phyloP scores from a whole-genome alignment of 1,284 basidiomycete genomes.

The Microbotryum saponariae region DNA sequence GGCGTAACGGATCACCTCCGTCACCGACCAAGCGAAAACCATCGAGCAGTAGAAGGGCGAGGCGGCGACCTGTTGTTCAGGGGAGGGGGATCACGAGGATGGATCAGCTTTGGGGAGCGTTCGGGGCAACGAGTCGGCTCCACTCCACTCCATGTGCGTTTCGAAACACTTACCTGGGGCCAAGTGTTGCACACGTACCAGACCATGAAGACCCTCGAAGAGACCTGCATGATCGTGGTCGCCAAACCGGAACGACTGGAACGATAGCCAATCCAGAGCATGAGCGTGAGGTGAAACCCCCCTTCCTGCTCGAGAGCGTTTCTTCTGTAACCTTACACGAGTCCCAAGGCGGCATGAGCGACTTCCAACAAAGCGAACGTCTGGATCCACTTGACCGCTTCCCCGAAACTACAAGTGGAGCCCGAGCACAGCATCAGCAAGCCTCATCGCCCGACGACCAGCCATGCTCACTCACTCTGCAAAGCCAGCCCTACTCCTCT shows the following conservation, averaged over 20 bases:
- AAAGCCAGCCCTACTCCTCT: constrained; percentile 51
- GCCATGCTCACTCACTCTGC: constrained; percentile 32
- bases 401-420: constrained; percentile 47
- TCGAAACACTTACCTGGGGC: constrained; percentile 39
- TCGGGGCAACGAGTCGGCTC: constrained; percentile 44
- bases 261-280: too few species aligned
- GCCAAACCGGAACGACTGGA: constrained; percentile 51
- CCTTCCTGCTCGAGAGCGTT: too few species aligned
- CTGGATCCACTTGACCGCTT: constrained; percentile 64
- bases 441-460: not conserved
- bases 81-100: not conserved
- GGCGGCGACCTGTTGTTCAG: constrained; percentile 51
- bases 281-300: not conserved
- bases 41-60: constrained; percentile 82
- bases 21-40: constrained; percentile 87
- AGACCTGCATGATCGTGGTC: constrained; percentile 78
- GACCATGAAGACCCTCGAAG: constrained; percentile 74
- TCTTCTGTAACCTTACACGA: constrained; percentile 48
- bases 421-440: constrained; percentile 31
- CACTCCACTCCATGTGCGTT: too few species aligned
- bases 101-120: constrained; percentile 19
- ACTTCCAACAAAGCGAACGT: constrained; percentile 73
- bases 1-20: constrained; percentile 84
- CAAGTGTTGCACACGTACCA: constrained; percentile 70
- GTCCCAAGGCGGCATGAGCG: constrained; percentile 68